These are phyloP conservation scores for Neurospora sp. DNA, from an alignment of 495 filamentous ascomycete species.

Conservation along the genomic window DNA sequence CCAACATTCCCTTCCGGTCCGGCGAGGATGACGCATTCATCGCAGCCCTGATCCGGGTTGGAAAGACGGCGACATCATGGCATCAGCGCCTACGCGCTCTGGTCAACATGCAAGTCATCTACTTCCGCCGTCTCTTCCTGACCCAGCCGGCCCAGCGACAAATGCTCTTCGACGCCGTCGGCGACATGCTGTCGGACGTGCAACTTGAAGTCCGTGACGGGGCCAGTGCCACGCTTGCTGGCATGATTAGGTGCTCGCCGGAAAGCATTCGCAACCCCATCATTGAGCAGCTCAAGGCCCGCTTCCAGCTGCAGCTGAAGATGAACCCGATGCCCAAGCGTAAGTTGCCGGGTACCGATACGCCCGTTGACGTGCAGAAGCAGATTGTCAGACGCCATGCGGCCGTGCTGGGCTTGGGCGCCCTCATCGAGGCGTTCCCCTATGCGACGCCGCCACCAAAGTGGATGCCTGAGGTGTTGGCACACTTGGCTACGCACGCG, in stretches of 20 bases:
- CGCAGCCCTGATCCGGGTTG: constrained; percentile 76
- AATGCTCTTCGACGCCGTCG: constrained; percentile 77
- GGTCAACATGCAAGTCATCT: constrained; percentile 98
- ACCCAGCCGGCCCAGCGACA: constrained; percentile 66
- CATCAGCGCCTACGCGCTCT: constrained; percentile 93
- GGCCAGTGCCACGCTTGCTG: constrained; percentile 80
- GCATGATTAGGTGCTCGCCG: constrained; percentile 98
- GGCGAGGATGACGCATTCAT: constrained; percentile 81
- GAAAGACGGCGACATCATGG: constrained; percentile 79
- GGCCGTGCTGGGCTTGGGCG: constrained; percentile 84
- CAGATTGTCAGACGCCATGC: constrained; percentile 78
- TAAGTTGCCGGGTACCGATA: constrained; percentile 54
- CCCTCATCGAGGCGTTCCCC: constrained; percentile 91
- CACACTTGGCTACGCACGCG: constrained; percentile 72
- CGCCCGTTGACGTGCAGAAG: constrained; percentile 66
- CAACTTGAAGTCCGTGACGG: constrained; percentile 95
- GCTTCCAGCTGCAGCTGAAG: constrained; percentile 66
- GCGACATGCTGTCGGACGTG: constrained; percentile 82
- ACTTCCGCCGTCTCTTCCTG: constrained; percentile 95
- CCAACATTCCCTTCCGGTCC: constrained; percentile 86
- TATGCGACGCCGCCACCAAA: constrained; percentile 83
- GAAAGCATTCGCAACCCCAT: constrained; percentile 63
- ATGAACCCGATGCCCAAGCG: constrained; percentile 82
- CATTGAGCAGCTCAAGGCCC: constrained; percentile 61
- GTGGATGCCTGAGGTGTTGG: constrained; percentile 92